Evolutionary conservation across 1,284 basidiomycete species (phyloP).

Genomic region (Bondarzewia mesenterica): DNA sequence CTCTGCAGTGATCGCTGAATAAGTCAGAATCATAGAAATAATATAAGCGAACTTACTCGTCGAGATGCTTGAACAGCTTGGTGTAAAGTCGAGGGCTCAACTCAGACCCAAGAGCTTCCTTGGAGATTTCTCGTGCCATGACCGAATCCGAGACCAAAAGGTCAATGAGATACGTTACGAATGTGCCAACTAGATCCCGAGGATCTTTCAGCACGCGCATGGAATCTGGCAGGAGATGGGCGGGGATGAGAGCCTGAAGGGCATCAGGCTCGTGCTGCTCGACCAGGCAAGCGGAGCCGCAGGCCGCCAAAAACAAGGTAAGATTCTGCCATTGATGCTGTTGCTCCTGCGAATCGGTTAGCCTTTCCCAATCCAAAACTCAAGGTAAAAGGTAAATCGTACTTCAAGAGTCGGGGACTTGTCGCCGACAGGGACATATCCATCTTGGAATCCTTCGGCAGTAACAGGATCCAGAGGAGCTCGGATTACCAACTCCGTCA

Average conservation of each 20-base stretch:
- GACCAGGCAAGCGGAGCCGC: constrained; percentile 60
- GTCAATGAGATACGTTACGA: constrained; percentile 66
- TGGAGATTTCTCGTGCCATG: constrained; percentile 65
- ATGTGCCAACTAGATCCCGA: constrained; percentile 46
- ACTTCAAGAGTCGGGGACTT: constrained; percentile 33
- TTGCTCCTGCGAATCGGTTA: constrained; percentile 45
- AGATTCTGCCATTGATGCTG: constrained; percentile 85
- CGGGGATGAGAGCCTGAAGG: constrained; percentile 50
- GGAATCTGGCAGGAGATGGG: constrained; percentile 58
- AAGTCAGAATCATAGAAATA: background rate
- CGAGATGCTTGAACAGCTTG: constrained; percentile 62
- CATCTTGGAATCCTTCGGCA: constrained; percentile 27
- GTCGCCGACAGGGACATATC: constrained; percentile 10
- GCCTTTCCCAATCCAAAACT: background rate
- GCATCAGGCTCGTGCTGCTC: constrained; percentile 40
- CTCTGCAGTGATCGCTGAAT: constrained; percentile 22
- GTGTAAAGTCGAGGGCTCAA: constrained; percentile 63
- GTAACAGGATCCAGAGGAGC: constrained; percentile 15
- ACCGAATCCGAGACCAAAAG: constrained; percentile 56
- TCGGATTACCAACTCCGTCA: constrained; percentile 25
- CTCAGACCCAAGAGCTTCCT: constrained; percentile 76
- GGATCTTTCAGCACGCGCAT: constrained; percentile 59
- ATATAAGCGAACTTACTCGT: constrained; percentile 46
- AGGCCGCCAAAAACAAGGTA: constrained; percentile 72
- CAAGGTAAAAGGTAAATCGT: background rate